phyloP scores from a whole-genome alignment of 2,329 filamentous ascomycete genomes.

The Apiospora hydei region DNA sequence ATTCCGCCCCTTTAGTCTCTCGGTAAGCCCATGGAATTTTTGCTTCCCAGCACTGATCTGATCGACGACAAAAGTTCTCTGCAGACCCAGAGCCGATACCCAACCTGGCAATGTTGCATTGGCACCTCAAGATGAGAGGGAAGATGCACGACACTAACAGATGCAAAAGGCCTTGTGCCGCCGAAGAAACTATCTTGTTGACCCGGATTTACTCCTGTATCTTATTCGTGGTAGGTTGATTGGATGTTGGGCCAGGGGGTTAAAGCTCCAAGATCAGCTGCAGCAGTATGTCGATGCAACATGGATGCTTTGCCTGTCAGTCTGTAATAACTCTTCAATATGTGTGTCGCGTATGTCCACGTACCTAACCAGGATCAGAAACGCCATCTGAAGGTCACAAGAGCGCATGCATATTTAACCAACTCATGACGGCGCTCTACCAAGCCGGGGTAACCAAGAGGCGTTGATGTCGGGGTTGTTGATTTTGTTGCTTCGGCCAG shows the following conservation, averaged over 20 bases:
- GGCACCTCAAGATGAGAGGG: neutral
- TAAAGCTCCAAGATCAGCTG: neutral
- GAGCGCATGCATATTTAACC: neutral
- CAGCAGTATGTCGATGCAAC: neutral
- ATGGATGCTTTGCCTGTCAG: neutral
- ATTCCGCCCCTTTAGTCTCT: neutral
- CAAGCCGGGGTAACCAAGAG: neutral
- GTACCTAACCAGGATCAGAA: neutral
- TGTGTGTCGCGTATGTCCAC: neutral
- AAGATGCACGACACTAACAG: neutral
- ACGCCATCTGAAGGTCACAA: neutral
- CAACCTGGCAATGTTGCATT: neutral
- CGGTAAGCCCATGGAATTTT: neutral
- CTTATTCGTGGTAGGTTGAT: neutral
- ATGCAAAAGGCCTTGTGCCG: constrained; percentile 7
- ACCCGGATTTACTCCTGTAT: too few relatives aligned
- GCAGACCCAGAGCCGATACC: neutral
- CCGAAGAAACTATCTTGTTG: neutral
- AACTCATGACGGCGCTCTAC: neutral
- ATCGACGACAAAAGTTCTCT: neutral
- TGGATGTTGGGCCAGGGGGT: neutral
- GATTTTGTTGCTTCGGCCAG: neutral
- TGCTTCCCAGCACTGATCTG: neutral
- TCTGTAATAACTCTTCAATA: neutral
- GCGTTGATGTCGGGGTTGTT: neutral